A percentile compares a stretch with the other conserved stretches of the same genome.
phyloP scores from a whole-genome alignment of 139 green algal species.

The Chlorella sp. region DNA sequence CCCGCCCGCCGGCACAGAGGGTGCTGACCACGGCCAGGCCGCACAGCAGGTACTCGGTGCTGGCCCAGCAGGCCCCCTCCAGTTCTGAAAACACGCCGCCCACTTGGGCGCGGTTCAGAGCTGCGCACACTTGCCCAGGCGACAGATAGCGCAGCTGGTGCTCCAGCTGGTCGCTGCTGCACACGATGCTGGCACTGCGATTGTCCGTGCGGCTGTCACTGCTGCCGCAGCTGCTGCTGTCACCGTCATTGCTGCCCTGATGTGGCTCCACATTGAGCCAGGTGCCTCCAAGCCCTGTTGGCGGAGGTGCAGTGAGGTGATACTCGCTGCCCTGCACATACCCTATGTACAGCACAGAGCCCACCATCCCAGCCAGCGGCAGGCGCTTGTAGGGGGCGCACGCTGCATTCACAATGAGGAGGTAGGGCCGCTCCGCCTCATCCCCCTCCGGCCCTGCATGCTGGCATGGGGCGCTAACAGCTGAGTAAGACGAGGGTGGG shows the following conservation, averaged over 20 bases:
- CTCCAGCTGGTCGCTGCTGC: neutral
- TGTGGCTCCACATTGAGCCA: neutral
- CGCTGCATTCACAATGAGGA: neutral
- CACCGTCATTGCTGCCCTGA: no score
- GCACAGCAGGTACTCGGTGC: slow-evolving; percentile 14
- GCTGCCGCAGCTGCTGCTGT: neutral
- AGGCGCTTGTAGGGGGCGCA: neutral
- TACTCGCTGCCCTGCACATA: neutral
- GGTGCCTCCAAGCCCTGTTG: neutral
- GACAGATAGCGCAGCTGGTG: neutral
- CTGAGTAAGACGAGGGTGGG: neutral
- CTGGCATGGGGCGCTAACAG: no score
- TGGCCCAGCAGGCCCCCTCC: slow-evolving; percentile 12
- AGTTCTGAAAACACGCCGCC: neutral
- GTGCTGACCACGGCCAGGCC: slow-evolving; percentile 5
- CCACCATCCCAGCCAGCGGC: neutral
- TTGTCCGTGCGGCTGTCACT: neutral
- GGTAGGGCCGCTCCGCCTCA: neutral
- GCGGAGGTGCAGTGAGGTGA: neutral
- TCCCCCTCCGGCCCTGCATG: no score
- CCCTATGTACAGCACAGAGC: neutral
- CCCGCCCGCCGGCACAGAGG: neutral
- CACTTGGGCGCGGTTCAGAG: neutral
- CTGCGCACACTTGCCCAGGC: neutral
- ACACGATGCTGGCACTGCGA: neutral